A percentile compares a stretch with the other conserved stretches of the same genome.
These are phyloP conservation scores for Tuber magnatum DNA, from an alignment of 495 filamentous ascomycete species.

Conservation along the genomic window DNA sequence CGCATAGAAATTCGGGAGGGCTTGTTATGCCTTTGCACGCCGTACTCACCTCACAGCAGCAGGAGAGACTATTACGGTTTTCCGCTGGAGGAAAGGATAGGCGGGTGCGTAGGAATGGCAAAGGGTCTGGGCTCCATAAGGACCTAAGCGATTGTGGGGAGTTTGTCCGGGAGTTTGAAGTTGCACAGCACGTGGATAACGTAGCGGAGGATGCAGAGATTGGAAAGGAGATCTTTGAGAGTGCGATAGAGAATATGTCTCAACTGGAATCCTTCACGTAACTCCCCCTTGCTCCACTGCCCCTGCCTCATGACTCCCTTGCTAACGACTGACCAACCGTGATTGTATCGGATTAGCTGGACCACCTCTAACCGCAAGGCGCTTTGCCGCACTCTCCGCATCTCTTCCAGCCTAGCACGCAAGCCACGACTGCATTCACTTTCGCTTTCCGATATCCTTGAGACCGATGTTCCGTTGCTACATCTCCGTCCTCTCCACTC, in stretches of 20 bases:
- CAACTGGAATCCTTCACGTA: conserved; percentile 20
- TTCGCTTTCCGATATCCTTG: conserved; percentile 10
- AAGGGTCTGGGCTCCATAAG: background rate
- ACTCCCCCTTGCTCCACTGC: background rate
- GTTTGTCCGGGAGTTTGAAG: conserved; percentile 19
- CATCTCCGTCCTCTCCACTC: conserved; percentile 10
- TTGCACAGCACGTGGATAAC: background rate
- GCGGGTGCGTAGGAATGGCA: background rate
- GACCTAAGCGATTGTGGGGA: conserved; percentile 8
- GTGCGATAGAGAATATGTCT: conserved; percentile 20
- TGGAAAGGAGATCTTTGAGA: conserved; percentile 7
- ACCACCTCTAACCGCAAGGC: background rate
- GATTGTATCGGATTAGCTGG: background rate
- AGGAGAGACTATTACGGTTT: background rate
- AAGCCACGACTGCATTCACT: conserved; percentile 18
- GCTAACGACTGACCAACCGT: conserved; percentile 9
- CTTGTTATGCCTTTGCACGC: conserved; percentile 12
- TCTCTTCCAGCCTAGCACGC: conserved; percentile 2
- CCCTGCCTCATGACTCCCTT: background rate
- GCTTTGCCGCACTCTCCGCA: conserved; percentile 11
- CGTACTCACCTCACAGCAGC: conserved; percentile 9
- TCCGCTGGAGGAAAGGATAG: background rate
- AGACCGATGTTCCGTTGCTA: conserved; percentile 12
- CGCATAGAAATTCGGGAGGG: conserved; percentile 7
- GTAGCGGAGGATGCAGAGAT: background rate